These are phyloP conservation scores for Rhododendron kiyosumense DNA, from an alignment of 148 eudicot species.

Conservation along the genomic window DNA sequence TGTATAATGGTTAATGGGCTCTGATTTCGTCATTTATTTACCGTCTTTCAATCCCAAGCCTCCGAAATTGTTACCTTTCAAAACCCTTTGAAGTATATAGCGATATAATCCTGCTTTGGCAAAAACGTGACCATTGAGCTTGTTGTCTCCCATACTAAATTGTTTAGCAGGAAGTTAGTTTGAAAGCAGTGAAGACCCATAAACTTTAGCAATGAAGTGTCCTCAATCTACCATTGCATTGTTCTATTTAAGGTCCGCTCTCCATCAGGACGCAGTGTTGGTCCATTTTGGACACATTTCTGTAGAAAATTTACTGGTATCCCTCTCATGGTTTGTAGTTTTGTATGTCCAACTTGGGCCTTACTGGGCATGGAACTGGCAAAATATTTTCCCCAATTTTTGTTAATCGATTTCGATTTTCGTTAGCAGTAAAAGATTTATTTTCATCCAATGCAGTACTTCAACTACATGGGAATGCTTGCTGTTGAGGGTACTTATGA, in stretches of 20 bases:
- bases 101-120: background rate
- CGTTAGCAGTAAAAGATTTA: background rate
- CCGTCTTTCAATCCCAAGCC: background rate
- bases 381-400: background rate
- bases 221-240: background rate
- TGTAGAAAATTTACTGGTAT: background rate
- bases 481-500: slow-evolving; percentile 95
- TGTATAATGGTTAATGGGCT: background rate
- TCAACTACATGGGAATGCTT: slow-evolving; percentile 98
- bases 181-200: background rate
- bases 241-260: background rate
- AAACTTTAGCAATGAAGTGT: background rate
- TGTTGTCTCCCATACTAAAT: background rate
- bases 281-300: background rate
- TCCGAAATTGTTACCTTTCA: background rate
- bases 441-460: slow-evolving; percentile 49
- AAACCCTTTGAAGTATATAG: background rate
- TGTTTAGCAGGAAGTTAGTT: background rate
- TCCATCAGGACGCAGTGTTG: background rate
- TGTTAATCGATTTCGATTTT: background rate
- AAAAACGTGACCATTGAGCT: background rate
- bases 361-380: background rate
- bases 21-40: background rate
- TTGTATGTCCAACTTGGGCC: background rate
- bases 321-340: background rate